Conservation (phyloP, 441 rosid species). For the Adansonia gregorii region DNA sequence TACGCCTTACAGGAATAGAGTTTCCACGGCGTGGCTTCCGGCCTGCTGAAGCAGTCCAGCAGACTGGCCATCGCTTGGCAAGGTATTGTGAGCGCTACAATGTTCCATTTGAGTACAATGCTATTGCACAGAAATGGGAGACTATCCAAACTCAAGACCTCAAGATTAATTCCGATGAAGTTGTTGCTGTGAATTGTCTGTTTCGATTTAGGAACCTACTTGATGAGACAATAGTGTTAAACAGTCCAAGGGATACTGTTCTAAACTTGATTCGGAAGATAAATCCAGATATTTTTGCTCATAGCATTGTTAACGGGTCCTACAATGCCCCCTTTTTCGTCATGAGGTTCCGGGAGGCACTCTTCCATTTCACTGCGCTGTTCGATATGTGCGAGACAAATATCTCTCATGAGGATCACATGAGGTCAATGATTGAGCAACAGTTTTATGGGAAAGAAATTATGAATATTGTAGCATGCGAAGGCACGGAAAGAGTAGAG, state of each 20-base stretch:
- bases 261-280: conserved; percentile 61
- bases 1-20: conserved; percentile 69
- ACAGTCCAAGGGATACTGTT: conserved; percentile 69
- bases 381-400: conserved; percentile 71
- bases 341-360: conserved; percentile 76
- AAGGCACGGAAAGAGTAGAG: conserved; percentile 47
- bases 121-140: conserved; percentile 70
- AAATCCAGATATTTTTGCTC: conserved; percentile 70
- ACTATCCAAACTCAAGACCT: conserved; percentile 66
- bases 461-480: conserved; percentile 56
- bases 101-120: conserved; percentile 67
- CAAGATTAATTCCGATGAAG: conserved; percentile 56
- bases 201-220: conserved; percentile 67
- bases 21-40: conserved; percentile 62
- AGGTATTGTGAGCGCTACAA: conserved; percentile 56
- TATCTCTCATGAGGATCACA: conserved; percentile 49
- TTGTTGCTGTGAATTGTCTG: conserved; percentile 71
- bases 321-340: conserved; percentile 83
- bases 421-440: conserved; percentile 46
- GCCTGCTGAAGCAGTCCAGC: conserved; percentile 62
- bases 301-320: conserved; percentile 68
- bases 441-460: conserved; percentile 36
- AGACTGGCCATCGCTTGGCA: conserved; percentile 61
- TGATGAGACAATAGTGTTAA: conserved; percentile 71
- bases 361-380: conserved; percentile 71